Conservation (phyloP, 768 basidiomycete genomes). For the Pulveroboletus sp. region DNA sequence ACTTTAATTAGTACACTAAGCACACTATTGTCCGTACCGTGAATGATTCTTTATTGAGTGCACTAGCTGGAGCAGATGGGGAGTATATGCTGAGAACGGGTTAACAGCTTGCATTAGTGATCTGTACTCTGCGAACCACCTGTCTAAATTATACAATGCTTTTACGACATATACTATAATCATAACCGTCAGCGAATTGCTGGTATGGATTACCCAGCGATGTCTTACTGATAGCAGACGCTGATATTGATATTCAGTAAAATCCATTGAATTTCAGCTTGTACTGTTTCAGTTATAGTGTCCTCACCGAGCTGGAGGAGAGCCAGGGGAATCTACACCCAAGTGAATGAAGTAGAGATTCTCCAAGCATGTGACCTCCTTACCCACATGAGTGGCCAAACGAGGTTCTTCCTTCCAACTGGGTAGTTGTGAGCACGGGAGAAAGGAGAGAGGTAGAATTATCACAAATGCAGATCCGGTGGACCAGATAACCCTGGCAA, state of each 20-base stretch:
- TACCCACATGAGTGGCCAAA: not conserved
- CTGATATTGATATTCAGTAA: not conserved
- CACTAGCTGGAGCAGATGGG: not conserved
- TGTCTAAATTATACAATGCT: not conserved
- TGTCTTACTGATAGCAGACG: not conserved
- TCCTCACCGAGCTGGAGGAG: slow-evolving; percentile 4
- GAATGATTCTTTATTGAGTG: not conserved
- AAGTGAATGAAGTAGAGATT: not conserved
- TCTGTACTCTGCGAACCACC: not conserved
- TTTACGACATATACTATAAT: not conserved
- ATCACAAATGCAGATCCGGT: slow-evolving; percentile 12
- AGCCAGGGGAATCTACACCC: not conserved
- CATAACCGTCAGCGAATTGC: not conserved
- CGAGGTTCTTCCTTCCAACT: slow-evolving; percentile 6
- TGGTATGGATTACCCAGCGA: not conserved
- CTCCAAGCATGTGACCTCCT: not conserved
- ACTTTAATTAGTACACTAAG: too few relatives aligned
- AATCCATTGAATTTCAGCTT: not conserved
- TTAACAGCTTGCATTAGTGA: too few relatives aligned
- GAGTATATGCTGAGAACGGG: not conserved
- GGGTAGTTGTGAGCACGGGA: not conserved
- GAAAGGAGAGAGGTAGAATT: not conserved
- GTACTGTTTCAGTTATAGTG: too few relatives aligned
- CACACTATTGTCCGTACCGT: not conserved
- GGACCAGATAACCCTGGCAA: slow-evolving; percentile 8